Conservation (phyloP, 2,329 filamentous ascomycete genomes). For the Cladosporium sp. region DNA sequence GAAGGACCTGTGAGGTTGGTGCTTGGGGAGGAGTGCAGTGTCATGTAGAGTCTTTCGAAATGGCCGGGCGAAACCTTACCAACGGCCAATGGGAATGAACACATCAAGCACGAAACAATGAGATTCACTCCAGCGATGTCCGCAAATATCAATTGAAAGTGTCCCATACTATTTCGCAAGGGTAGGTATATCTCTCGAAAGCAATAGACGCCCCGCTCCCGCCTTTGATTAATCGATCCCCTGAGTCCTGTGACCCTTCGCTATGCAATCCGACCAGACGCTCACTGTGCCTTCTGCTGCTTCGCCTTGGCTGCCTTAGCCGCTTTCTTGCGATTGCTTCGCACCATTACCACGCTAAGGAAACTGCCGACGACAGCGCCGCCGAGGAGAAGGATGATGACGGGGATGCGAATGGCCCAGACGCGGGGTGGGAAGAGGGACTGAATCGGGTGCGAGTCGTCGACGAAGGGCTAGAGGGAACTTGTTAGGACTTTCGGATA, state of each 20-base stretch:
- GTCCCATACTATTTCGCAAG: too few species aligned
- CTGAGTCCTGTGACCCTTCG: too few species aligned
- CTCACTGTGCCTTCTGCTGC: constrained; percentile 49
- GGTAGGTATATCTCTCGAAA: too few species aligned
- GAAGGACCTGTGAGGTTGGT: constrained; percentile 14
- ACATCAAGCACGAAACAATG: too few species aligned
- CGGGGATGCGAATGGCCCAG: constrained; percentile 97
- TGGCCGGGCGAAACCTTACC: too few species aligned
- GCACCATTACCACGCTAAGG: constrained; percentile 95
- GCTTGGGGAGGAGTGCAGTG: constrained; percentile 23
- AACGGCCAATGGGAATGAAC: too few species aligned
- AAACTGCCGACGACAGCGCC: constrained; percentile 94
- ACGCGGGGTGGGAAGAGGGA: constrained; percentile 93
- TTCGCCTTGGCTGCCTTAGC: constrained; percentile 89
- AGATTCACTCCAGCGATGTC: too few species aligned
- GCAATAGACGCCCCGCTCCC: too few species aligned
- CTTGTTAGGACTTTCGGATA: neutral
- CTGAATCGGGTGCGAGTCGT: constrained; percentile 87
- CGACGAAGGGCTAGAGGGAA: constrained; percentile 77
- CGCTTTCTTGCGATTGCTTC: constrained; percentile 96
- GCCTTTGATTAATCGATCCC: too few species aligned
- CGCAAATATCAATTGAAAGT: too few species aligned
- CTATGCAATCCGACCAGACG: too few species aligned
- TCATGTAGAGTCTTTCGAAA: constrained; percentile 14
- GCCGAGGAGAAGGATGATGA: constrained; percentile 88